These are phyloP conservation scores for Elymus sibiricus DNA, from an alignment of 176 grass and related monocot genomes.

Conservation along the genomic window DNA sequence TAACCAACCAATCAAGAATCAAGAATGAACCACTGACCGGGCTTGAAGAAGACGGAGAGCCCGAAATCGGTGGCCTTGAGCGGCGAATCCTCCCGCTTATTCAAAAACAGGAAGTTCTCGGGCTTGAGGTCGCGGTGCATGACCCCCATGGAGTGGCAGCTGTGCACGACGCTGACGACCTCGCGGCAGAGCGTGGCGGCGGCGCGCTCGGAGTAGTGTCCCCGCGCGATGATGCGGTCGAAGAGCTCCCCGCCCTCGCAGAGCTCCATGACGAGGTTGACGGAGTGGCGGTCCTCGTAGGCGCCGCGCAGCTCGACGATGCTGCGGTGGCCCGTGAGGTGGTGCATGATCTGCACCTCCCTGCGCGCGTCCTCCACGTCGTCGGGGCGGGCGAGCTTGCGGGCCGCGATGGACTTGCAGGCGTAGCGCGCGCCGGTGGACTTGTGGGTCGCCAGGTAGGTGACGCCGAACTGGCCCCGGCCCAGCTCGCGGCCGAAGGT, in stretches of 20 bases:
- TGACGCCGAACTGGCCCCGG: conserved; percentile 85
- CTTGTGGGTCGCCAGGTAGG: conserved; percentile 83
- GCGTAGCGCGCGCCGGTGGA: conserved; percentile 41
- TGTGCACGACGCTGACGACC: conserved; percentile 71
- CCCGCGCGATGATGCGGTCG: conserved; percentile 85
- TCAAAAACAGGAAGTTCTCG: conserved; percentile 82
- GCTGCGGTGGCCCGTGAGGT: conserved; percentile 88
- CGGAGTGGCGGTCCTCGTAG: conserved; percentile 86
- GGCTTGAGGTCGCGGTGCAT: conserved; percentile 97
- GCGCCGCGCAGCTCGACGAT: conserved; percentile 87
- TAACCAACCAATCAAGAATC: not conserved
- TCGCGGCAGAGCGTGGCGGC: conserved; percentile 77
- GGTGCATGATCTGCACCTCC: conserved; percentile 99
- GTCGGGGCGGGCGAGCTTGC: conserved; percentile 65
- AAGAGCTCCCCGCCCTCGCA: conserved; percentile 99
- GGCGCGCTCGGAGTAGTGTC: conserved; percentile 83
- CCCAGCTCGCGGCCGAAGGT: conserved; percentile 84
- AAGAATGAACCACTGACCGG: conserved; percentile 21
- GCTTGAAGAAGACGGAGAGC: conserved; percentile 91
- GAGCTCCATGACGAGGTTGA: conserved; percentile 99
- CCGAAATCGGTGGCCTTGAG: conserved; percentile 93
- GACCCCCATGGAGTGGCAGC: conserved; percentile 97
- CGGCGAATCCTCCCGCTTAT: conserved; percentile 60
- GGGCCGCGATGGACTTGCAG: conserved; percentile 91
- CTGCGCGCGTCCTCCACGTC: conserved; percentile 83